A percentile compares a stretch with the other conserved stretches of the same genome.
Conservation (phyloP, 73 alveolate species). For the Paramecium sonneborni region DNA sequence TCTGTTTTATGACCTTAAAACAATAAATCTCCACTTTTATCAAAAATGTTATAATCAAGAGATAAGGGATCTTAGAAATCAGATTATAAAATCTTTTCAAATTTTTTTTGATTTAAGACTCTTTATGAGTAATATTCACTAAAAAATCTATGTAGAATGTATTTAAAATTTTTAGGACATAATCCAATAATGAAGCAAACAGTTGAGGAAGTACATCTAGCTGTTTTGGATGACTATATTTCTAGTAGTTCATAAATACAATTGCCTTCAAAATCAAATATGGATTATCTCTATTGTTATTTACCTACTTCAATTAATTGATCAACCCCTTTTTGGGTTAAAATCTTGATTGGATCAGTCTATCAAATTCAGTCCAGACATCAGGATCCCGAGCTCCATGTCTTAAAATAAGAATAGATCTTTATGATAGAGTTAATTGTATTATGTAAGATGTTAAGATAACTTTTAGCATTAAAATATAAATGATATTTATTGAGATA, state of each 20-base stretch:
- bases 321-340: neutral
- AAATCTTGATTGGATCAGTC: neutral
- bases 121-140: neutral
- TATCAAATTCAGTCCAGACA: neutral
- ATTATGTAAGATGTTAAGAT: neutral
- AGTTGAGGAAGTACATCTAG: neutral
- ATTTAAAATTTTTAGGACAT: neutral
- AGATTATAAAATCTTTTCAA: neutral
- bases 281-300: neutral
- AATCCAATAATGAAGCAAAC: neutral
- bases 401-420: neutral
- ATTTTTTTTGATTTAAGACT: neutral
- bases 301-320: neutral
- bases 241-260: neutral
- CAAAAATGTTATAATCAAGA: neutral
- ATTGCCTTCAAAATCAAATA: neutral
- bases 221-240: neutral
- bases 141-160: slow-evolving; percentile 15
- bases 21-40: neutral
- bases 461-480: neutral
- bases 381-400: slow-evolving; percentile 38
- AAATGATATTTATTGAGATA: neutral
- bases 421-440: neutral
- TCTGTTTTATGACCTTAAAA: neutral
- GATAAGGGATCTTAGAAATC: neutral